phyloP scores from a whole-genome alignment of 2,329 filamentous ascomycete species.

The Pseudogymnoascus sp. region DNA sequence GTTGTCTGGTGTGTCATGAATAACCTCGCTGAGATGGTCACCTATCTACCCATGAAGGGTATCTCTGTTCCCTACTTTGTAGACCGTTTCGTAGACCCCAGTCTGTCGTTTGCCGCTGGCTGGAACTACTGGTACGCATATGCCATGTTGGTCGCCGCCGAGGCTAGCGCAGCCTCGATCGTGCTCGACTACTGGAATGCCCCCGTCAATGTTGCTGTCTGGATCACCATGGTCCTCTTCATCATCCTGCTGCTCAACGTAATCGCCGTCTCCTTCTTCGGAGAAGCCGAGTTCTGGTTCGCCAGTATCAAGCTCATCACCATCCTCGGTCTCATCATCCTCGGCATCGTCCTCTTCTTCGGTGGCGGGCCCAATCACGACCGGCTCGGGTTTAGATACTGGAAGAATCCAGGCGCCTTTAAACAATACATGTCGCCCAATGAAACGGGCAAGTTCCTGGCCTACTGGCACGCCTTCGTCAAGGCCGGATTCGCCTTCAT shows the following conservation, averaged over 20 bases:
- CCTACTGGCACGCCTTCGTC: constrained; percentile 45
- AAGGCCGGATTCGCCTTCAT: constrained; percentile 45
- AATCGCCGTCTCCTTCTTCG: constrained; percentile 47
- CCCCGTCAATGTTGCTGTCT: constrained; percentile 43
- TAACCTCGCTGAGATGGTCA: constrained; percentile 45
- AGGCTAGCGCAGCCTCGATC: constrained; percentile 48
- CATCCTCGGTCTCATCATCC: constrained; percentile 48
- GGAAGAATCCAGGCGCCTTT: constrained; percentile 33
- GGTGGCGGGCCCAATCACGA: constrained; percentile 45
- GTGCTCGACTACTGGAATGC: constrained; percentile 53
- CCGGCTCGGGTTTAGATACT: constrained; percentile 41
- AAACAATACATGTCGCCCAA: constrained; percentile 35
- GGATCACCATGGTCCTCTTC: constrained; percentile 49
- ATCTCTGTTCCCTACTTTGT: constrained; percentile 50
- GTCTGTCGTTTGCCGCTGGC: constrained; percentile 18
- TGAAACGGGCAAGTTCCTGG: constrained; percentile 43
- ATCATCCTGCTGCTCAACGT: constrained; percentile 48
- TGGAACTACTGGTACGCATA: constrained; percentile 45
- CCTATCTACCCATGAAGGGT: constrained; percentile 45
- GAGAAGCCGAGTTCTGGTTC: constrained; percentile 55
- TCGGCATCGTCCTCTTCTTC: constrained; percentile 47
- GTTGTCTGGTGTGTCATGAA: constrained; percentile 49
- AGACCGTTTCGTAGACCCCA: constrained; percentile 42
- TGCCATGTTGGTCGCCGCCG: constrained; percentile 47
- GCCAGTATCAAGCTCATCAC: constrained; percentile 51